These are phyloP conservation scores for Coemansia sp. DNA, from an alignment of 371 early-diverging fungal species.

Conservation along the genomic window DNA sequence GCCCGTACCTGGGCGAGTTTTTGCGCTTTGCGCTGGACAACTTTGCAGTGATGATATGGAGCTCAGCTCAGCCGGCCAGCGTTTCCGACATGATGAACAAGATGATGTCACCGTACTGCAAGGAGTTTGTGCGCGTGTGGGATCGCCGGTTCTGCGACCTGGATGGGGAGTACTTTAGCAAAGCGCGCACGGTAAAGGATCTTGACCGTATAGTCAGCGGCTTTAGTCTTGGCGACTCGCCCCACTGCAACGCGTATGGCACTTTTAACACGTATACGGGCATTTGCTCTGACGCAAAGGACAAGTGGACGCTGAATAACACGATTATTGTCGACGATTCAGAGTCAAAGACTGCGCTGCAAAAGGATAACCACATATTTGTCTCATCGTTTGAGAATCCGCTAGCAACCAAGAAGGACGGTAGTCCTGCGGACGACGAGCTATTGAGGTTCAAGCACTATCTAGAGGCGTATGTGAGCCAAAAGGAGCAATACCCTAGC, in stretches of 20 bases:
- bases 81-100: slow-evolving; percentile 60
- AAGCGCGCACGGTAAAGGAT: slow-evolving; percentile 64
- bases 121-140: slow-evolving; percentile 59
- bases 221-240: slow-evolving; percentile 24
- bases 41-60: slow-evolving; percentile 78
- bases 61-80: slow-evolving; percentile 65
- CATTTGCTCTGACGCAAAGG: slow-evolving; percentile 11
- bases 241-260: slow-evolving; percentile 11
- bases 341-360: slow-evolving; percentile 58
- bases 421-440: slow-evolving; percentile 52
- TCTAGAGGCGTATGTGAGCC: slow-evolving; percentile 43
- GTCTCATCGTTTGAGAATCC: slow-evolving; percentile 50
- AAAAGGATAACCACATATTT: slow-evolving; percentile 64
- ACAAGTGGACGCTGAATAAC: slow-evolving; percentile 61
- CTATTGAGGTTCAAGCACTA: slow-evolving; percentile 56
- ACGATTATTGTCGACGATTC: slow-evolving; percentile 73
- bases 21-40: slow-evolving; percentile 61
- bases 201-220: slow-evolving; percentile 54
- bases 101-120: slow-evolving; percentile 53
- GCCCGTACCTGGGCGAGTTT: slow-evolving; percentile 61
- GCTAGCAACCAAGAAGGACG: background rate
- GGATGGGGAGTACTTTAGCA: slow-evolving; percentile 54
- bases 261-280: slow-evolving; percentile 20
- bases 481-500: slow-evolving; percentile 49
- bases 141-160: slow-evolving; percentile 61